Percentiles rank a stretch among this genome's conserved stretches.
Conservation (phyloP, 306 rosid genomes). For the Dalbergia cochinchinensis region DNA sequence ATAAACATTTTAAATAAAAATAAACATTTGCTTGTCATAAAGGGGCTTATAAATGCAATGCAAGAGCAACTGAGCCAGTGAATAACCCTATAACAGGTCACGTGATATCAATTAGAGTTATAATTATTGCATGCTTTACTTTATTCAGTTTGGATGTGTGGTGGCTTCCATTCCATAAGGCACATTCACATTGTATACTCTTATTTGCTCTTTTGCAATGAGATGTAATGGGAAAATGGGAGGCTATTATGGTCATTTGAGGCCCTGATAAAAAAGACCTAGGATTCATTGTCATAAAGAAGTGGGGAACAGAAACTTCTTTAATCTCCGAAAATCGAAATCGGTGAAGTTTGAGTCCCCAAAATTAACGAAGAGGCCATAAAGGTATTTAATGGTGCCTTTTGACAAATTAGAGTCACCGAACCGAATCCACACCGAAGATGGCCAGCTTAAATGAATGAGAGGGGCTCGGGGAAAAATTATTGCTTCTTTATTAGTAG, state of each 20-base stretch:
- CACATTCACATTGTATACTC: neutral
- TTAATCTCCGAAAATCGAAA: slow-evolving; percentile 53
- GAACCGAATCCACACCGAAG: slow-evolving; percentile 38
- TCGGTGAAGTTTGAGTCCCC: slow-evolving; percentile 56
- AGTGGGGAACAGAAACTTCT: slow-evolving; percentile 46
- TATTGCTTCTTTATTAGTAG: neutral
- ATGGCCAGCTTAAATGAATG: slow-evolving; percentile 44
- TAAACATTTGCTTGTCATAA: slow-evolving; percentile 1
- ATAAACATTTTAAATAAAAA: no score
- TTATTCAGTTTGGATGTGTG: neutral
- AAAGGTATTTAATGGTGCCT: slow-evolving; percentile 32
- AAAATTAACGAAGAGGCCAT: slow-evolving; percentile 49
- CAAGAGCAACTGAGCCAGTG: neutral
- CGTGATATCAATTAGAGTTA: slow-evolving; percentile 17
- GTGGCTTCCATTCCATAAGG: neutral
- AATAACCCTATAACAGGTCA: slow-evolving; percentile 10
- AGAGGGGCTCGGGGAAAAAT: slow-evolving; percentile 7
- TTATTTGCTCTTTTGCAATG: neutral
- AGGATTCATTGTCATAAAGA: slow-evolving; percentile 39
- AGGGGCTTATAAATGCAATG: slow-evolving; percentile 17
- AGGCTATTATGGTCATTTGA: slow-evolving; percentile 34
- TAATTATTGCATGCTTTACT: neutral
- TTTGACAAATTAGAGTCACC: slow-evolving; percentile 52
- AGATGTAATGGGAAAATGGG: neutral
- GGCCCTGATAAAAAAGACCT: neutral